These are phyloP conservation scores for Fusarium dimerum DNA, from an alignment of 2,329 filamentous ascomycete species.

Conservation along the genomic window DNA sequence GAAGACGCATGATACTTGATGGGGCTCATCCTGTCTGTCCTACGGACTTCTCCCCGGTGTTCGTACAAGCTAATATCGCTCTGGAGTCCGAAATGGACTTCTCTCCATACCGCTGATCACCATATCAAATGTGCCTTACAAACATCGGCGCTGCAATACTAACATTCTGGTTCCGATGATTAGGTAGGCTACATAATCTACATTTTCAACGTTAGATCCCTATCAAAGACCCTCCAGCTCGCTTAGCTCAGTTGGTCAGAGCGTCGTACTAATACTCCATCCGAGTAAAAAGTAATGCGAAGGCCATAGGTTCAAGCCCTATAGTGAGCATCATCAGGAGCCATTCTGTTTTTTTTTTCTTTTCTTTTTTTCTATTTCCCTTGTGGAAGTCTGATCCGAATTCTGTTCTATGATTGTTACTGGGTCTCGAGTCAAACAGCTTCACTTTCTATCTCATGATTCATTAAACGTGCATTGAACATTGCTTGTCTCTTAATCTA, in stretches of 20 bases:
- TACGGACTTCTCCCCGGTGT: background rate
- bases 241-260: constrained; percentile 2
- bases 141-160: no score
- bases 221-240: background rate
- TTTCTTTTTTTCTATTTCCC: constrained; percentile 17
- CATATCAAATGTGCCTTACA: no score
- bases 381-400: no score
- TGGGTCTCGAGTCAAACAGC: no score
- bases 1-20: background rate
- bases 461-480: no score
- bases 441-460: no score
- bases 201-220: background rate
- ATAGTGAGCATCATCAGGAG: background rate
- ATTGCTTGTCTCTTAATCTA: no score
- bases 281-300: background rate
- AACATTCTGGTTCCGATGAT: background rate
- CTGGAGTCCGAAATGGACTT: background rate
- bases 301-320: background rate
- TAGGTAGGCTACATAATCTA: background rate
- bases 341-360: constrained; percentile 17
- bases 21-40: background rate
- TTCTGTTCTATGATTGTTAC: no score
- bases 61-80: background rate
- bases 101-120: no score
- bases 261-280: background rate